A percentile compares a stretch with the other conserved stretches of the same genome.
Conservation (phyloP, 371 early-diverging fungal species). For the Mucor lusitanicus region DNA sequence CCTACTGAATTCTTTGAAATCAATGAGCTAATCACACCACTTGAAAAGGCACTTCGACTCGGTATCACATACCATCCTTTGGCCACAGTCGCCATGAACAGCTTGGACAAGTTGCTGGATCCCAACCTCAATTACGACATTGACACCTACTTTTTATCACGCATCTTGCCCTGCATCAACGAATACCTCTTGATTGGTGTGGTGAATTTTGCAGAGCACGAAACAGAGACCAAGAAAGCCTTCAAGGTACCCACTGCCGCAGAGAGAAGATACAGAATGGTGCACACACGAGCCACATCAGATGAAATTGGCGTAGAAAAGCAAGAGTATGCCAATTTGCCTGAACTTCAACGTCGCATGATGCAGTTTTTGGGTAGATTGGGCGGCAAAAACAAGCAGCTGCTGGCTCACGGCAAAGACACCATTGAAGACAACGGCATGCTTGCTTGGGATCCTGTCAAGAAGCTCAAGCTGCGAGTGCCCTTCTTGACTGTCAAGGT, state of each 20-base stretch:
- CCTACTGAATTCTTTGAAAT: slow-evolving; percentile 64
- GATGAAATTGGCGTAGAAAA: slow-evolving; percentile 22
- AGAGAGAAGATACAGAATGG: slow-evolving; percentile 12
- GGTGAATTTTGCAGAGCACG: background rate
- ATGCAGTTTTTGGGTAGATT: slow-evolving; percentile 68
- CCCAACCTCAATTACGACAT: slow-evolving; percentile 24
- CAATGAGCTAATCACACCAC: slow-evolving; percentile 49
- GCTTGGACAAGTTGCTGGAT: slow-evolving; percentile 60
- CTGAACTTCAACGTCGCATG: slow-evolving; percentile 63
- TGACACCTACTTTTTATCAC: slow-evolving; percentile 18
- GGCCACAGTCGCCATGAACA: slow-evolving; percentile 64
- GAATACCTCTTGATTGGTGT: slow-evolving; percentile 69
- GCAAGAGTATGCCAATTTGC: slow-evolving; percentile 19
- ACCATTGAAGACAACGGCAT: slow-evolving; percentile 19
- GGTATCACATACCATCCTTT: slow-evolving; percentile 73
- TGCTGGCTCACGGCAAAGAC: slow-evolving; percentile 31
- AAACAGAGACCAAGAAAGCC: slow-evolving; percentile 7
- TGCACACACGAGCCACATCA: slow-evolving; percentile 12
- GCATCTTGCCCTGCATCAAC: slow-evolving; percentile 63
- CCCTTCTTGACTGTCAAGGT: slow-evolving; percentile 71
- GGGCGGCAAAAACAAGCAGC: slow-evolving; percentile 61
- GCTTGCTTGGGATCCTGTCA: slow-evolving; percentile 64
- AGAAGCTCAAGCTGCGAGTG: slow-evolving; percentile 53
- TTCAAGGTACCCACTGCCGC: slow-evolving; percentile 17
- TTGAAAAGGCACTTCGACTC: slow-evolving; percentile 64